Percentiles rank a stretch among this genome's conserved stretches.
Evolutionary conservation across 768 basidiomycete species (phyloP).

Genomic region (Boletales sp.): DNA sequence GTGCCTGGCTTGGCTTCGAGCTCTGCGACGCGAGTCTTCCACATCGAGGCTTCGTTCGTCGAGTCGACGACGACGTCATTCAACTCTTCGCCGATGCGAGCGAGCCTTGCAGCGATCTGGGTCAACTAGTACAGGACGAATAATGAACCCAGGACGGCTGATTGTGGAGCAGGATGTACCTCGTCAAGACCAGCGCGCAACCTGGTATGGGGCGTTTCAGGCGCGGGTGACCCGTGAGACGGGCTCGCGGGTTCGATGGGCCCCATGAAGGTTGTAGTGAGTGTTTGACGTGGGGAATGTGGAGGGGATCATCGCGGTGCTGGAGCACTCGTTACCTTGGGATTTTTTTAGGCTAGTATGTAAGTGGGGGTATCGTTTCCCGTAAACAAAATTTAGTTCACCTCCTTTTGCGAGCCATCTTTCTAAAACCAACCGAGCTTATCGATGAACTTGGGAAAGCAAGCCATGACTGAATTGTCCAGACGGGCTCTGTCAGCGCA

Average conservation of each 20-base stretch:
- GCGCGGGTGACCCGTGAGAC: background rate
- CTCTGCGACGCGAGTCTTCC: conserved; percentile 31
- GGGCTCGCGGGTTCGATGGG: background rate
- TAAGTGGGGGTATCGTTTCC: conserved; percentile 9
- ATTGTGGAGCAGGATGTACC: conserved; percentile 8
- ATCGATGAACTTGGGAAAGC: conserved; percentile 28
- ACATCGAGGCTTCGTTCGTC: conserved; percentile 20
- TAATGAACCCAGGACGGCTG: background rate
- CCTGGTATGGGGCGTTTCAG: conserved; percentile 12
- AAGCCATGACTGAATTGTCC: conserved; percentile 23
- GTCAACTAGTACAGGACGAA: conserved; percentile 13
- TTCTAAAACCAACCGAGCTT: conserved; percentile 16
- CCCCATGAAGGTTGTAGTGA: conserved; percentile 2
- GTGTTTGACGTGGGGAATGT: background rate
- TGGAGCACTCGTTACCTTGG: background rate
- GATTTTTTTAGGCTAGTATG: conserved; percentile 5
- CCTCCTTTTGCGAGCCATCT: conserved; percentile 5
- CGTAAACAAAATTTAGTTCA: conserved; percentile 19
- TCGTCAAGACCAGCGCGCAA: conserved; percentile 26
- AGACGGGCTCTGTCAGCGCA: conserved; percentile 16
- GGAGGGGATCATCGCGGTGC: conserved; percentile 6
- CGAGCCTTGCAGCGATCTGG: conserved; percentile 26
- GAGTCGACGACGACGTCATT: conserved; percentile 15
- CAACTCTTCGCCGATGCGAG: conserved; percentile 31
- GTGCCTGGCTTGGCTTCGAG: conserved; percentile 32